Conservation (phyloP, 2,329 filamentous ascomycete genomes). For the Pseudocercospora fijiensis region DNA sequence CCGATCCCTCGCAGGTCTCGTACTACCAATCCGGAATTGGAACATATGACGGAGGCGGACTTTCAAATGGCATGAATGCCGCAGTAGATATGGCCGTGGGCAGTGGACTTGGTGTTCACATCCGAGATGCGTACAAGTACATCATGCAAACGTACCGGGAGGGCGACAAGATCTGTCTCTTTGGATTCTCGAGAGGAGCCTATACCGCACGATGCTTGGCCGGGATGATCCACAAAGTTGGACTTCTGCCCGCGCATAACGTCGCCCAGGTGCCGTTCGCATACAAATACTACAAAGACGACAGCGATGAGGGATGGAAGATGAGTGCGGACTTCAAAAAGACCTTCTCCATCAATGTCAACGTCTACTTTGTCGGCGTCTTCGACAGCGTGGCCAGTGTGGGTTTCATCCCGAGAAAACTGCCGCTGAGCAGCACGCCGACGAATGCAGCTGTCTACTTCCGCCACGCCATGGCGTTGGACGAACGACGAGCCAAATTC, state of each 20-base stretch:
- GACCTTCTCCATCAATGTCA: constrained; percentile 47
- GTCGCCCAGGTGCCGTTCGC: constrained; percentile 44
- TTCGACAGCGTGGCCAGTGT: constrained; percentile 49
- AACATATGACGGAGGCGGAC: constrained; percentile 45
- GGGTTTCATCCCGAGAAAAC: constrained; percentile 43
- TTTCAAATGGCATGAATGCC: constrained; percentile 43
- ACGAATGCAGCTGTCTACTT: constrained; percentile 42
- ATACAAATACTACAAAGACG: constrained; percentile 48
- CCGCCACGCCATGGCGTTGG: constrained; percentile 47
- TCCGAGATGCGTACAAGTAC: constrained; percentile 47
- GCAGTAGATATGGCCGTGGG: constrained; percentile 48
- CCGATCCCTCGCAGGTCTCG: constrained; percentile 39
- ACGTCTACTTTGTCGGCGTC: constrained; percentile 47
- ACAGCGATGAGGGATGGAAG: constrained; percentile 42
- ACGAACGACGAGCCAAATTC: constrained; percentile 49
- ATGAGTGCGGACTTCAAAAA: constrained; percentile 47
- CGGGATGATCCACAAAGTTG: constrained; percentile 48
- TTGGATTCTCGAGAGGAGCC: constrained; percentile 34
- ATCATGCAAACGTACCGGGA: constrained; percentile 37
- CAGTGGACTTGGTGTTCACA: constrained; percentile 42
- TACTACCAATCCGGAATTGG: constrained; percentile 51
- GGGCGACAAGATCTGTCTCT: constrained; percentile 25
- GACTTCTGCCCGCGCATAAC: constrained; percentile 39
- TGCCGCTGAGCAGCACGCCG: constrained; percentile 42
- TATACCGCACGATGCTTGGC: constrained; percentile 54